Base-by-base conservation (phyloP, 2,329 filamentous ascomycete genomes). In the Seiridium unicorne region DNA sequence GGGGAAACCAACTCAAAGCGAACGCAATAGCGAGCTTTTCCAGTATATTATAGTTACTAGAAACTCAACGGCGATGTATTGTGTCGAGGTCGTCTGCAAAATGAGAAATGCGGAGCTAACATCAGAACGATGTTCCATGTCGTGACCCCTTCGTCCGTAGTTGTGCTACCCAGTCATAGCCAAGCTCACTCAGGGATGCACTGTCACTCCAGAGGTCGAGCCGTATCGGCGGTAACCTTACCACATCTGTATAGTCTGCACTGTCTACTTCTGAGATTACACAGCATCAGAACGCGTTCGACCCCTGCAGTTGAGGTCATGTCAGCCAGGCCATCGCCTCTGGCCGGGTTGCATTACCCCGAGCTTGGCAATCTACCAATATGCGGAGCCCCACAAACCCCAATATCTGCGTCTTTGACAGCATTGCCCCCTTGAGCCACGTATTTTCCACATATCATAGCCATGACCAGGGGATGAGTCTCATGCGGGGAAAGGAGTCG, bases 401-500 rank as follows among this genome's bases (percentile, higher is more conserved):
- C 58, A 49, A 59, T 47, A 8, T 26, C 34, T 49, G 51, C 10
- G 36, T 42, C 32, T 34, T 26, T 34, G 48, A 11, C 34, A 44
- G n/a, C 18, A 26, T 26, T 26, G 18, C 18, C 18, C 18, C 56
- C 34, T 32, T 42, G 32, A 35, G 46, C 35, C 13, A 34, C 38
- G 38, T 58, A 51, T 61, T 57, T 61, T 61, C 60, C 60, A 61
- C 60, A 61, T 61, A 61, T 61, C 60, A 61, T 38, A 51, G 11
- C 49, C 10, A 32, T 35, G 10, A 0, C 18, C 32, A 31, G 11
- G 35, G 32, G 53, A 55, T 44, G 40, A 46, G 40, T 7, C 26
- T 13, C 13, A 57, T 57, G 54, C 54, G 54, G 54, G 54, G 54
- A 57, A 57, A 36, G 11, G 10, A 36, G 11, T 55, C 31, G 3